Evolutionary conservation across 2,329 filamentous ascomycete genomes (phyloP), one percentile per base, ranked within the genome.

Genomic region (Aureobasidium sp.): DNA sequence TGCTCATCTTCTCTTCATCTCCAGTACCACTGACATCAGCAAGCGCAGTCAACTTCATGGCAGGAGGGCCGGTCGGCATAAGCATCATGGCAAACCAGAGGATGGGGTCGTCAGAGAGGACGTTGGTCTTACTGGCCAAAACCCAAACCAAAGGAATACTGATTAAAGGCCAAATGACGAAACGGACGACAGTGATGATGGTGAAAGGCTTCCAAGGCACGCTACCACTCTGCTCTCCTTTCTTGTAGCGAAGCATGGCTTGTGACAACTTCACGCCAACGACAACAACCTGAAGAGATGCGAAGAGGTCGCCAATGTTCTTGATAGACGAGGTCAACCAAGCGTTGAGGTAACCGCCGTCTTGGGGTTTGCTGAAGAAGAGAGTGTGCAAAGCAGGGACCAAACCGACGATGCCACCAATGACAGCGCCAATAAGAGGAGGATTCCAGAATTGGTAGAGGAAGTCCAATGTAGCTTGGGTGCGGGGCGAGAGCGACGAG

Each of bases 61-160:
- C 81, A 1, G 81, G 80, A 24, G 81, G 82, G 0, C 82, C 82
- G 0, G 78, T 76, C 0, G 82, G 81, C 79, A 84, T 84, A 32
- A 84, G 68, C 82, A 85, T 85, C 79, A 85, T 79, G 3, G 74
- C 77, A 67, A 88, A 88, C 84, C 84, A 88, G 36, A 89, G 72
- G 66, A 88, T 82, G 0, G 85, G 85, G 68, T 89, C 86, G 3
- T 75, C 67, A 3, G 77, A 76, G 2, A 89, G 68, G 2, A 83
- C 43, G 0, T 67, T 65, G 0, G 84, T 87, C 60, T 76, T 78
- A 1, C 76, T 78, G 0, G 82, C 84, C 7, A 88, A 68, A 0
- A 71, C 67, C 66, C 82, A 87, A 8, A 88, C 78, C 2, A 82
- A 37, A 0, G 75, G 75, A 36, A 88, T 84, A 56, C 61, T 64